Evolutionary conservation across 1,284 basidiomycete genomes (phyloP), one percentile per base, ranked within the genome.

Genomic region (Somion occarium): DNA sequence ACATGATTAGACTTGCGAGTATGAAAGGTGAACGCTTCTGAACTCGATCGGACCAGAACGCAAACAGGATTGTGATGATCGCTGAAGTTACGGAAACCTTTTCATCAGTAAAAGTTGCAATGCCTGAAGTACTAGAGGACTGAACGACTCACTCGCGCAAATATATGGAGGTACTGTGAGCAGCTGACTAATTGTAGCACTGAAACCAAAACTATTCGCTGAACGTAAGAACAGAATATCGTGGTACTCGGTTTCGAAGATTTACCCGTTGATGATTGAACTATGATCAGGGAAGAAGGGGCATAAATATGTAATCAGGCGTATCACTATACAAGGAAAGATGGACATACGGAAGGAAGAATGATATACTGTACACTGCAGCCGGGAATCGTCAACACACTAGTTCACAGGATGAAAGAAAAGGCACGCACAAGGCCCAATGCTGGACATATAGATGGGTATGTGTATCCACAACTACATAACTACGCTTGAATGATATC

Each of bases 81-180:
- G 82, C 84, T 83, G 51, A 1, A 38, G 5, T n/a, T 20, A 43
- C 24, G 19, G 15, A 13, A 20, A 27, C 39, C 7, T n/a, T n/a
- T n/a, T n/a, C n/a, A n/a, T n/a, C 38, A 24, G 1, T 13, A 13
- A 24, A n/a, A n/a, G n/a, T n/a, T n/a, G n/a, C n/a, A n/a, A n/a
- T n/a, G n/a, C n/a, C n/a, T n/a, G n/a, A 25, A 43, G 2, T 44
- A 5, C 15, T 11, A 49, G 24, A 25, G 25, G 15, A 38, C 11
- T 15, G 1, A 3, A 24, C 12, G 38, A 65, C 78, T 54, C 59
- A 83, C 82, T 79, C 0, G 82, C 81, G 48, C 78, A 69, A 25
- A 83, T 64, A 60, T 88, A 88, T 15, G 84, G 80, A 0, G 87
- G 87, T 0, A 88, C 78, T 0, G 85, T 86, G 24, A 88, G 71